Percentiles rank a stretch among this genome's conserved stretches.
Conservation (phyloP, 2,329 filamentous ascomycete genomes). For the Setomelanomma holmii region DNA sequence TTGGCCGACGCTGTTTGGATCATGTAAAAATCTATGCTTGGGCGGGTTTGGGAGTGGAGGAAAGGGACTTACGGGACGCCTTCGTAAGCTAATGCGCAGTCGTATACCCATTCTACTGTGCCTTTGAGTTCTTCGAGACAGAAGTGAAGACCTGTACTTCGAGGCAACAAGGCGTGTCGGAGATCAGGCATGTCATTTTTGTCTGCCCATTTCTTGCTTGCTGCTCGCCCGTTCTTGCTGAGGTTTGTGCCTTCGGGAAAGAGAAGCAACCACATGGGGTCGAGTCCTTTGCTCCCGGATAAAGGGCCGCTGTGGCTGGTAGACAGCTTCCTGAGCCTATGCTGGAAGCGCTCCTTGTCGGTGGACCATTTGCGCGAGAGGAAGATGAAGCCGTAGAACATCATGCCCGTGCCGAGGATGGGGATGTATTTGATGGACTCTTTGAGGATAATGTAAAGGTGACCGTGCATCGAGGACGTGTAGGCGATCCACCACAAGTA, state of each 20-base stretch:
- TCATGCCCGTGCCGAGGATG: slow-evolving; percentile 82
- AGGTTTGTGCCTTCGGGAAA: slow-evolving; percentile 90
- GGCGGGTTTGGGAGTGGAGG: neutral
- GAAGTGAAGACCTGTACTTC: slow-evolving; percentile 81
- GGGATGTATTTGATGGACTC: slow-evolving; percentile 85
- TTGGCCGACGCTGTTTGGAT: slow-evolving; percentile 52
- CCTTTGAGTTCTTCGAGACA: slow-evolving; percentile 77
- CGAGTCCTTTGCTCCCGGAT: slow-evolving; percentile 57
- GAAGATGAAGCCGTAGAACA: slow-evolving; percentile 89
- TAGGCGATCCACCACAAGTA: slow-evolving; percentile 95
- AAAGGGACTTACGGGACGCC: slow-evolving; percentile 77
- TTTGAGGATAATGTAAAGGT: slow-evolving; percentile 89
- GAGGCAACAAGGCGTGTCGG: slow-evolving; percentile 75
- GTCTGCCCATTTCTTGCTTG: slow-evolving; percentile 76
- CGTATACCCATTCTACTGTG: slow-evolving; percentile 83
- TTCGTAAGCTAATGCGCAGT: slow-evolving; percentile 95
- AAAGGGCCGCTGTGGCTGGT: slow-evolving; percentile 49
- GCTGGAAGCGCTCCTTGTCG: slow-evolving; percentile 75
- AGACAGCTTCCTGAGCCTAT: slow-evolving; percentile 77
- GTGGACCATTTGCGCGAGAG: slow-evolving; percentile 89
- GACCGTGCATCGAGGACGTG: slow-evolving; percentile 78
- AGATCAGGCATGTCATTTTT: slow-evolving; percentile 75
- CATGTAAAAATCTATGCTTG: neutral
- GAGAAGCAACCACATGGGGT: slow-evolving; percentile 89
- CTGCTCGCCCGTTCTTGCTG: slow-evolving; percentile 72